These are phyloP conservation scores for Citrus cavaleriei DNA, from an alignment of 345 rosid genomes.

Conservation along the genomic window DNA sequence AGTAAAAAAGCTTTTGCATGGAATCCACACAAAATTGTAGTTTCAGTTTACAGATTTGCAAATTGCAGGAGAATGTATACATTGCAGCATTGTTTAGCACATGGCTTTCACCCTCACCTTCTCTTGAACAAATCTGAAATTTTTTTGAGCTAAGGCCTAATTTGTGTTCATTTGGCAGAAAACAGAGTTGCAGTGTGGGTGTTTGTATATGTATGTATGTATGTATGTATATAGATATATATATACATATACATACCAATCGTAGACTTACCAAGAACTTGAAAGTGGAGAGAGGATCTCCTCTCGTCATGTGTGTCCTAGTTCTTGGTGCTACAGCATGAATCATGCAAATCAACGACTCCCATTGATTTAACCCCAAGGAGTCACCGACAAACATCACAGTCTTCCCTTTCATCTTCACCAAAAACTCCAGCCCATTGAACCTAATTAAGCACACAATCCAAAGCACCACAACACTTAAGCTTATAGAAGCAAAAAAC, in stretches of 20 bases:
- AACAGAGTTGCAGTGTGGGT: too few species aligned
- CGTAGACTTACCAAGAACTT: conserved; percentile 51
- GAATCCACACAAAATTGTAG: background rate
- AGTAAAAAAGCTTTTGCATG: background rate
- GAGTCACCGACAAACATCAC: conserved; percentile 97
- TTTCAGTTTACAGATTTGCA: too few species aligned
- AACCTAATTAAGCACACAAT: conserved; percentile 41
- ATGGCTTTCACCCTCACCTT: too few species aligned
- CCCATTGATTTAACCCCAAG: conserved; percentile 84
- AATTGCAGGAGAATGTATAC: too few species aligned
- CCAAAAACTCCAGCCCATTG: conserved; percentile 64
- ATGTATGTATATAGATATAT: too few species aligned
- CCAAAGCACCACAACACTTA: background rate
- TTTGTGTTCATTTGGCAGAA: too few species aligned
- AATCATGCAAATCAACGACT: conserved; percentile 85
- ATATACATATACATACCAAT: background rate
- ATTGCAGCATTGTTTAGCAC: too few species aligned
- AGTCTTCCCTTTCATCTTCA: conserved; percentile 61
- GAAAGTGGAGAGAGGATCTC: conserved; percentile 73
- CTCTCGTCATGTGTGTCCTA: conserved; percentile 52
- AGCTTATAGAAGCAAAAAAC: background rate
- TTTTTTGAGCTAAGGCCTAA: too few species aligned
- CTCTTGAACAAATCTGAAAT: too few species aligned
- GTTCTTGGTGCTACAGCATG: conserved; percentile 49
- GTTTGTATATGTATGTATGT: too few species aligned